A percentile compares a stretch with the other conserved stretches of the same genome.
Conservation (phyloP, 345 rosid species). For the Microthlaspi erraticum region DNA sequence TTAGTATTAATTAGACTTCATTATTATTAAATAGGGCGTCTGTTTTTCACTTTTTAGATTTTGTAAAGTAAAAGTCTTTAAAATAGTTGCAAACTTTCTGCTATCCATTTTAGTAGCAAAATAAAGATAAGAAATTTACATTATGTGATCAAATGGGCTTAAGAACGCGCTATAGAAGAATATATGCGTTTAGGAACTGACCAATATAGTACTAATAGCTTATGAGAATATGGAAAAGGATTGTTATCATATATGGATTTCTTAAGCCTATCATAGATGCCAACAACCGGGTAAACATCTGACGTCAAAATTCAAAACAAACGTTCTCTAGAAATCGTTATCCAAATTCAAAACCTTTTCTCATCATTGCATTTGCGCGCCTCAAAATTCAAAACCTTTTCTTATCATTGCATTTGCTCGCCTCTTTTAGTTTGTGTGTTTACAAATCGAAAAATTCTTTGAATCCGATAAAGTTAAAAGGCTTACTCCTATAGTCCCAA, state of each 20-base stretch:
- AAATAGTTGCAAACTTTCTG: slow-evolving; percentile 36
- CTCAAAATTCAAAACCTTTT: neutral
- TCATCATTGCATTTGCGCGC: neutral
- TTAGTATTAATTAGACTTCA: slow-evolving; percentile 37
- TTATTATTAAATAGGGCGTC: slow-evolving; percentile 14
- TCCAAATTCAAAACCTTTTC: neutral
- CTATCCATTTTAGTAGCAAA: slow-evolving; percentile 24
- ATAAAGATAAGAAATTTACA: neutral
- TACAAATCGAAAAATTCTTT: slow-evolving; percentile 1
- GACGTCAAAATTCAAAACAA: too few species aligned
- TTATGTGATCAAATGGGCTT: too few species aligned
- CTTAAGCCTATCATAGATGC: too few species aligned
- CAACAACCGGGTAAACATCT: too few species aligned
- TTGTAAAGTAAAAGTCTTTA: slow-evolving; percentile 38
- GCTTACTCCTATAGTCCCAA: slow-evolving; percentile 12
- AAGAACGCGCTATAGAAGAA: too few species aligned
- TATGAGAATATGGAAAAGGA: too few species aligned
- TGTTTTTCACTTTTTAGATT: slow-evolving; percentile 22
- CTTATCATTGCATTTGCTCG: neutral
- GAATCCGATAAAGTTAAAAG: neutral
- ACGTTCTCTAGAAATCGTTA: neutral
- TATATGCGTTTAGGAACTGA: too few species aligned
- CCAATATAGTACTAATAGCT: too few species aligned
- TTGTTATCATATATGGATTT: too few species aligned
- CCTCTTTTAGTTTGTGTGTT: neutral